Base-by-base conservation (phyloP, 1,284 basidiomycete genomes). In the Fomitopsis palustris region DNA sequence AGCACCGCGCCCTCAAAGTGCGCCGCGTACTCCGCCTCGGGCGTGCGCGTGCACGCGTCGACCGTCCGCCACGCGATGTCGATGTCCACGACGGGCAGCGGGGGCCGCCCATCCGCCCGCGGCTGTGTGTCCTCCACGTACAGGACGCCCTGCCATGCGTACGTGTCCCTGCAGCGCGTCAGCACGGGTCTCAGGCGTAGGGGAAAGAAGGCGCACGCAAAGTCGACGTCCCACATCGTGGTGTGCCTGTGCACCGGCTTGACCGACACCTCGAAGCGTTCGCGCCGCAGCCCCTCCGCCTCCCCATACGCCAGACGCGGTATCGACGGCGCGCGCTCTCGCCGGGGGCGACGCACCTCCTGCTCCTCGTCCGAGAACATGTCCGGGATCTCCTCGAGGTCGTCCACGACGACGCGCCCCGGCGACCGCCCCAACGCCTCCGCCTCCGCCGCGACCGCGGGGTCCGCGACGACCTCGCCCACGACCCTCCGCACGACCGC, bases 71-170 rank as follows among this genome's bases (percentile, higher is more conserved):
- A 65, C 29, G 58, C 55, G 61, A 67, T 64, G 14, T 51, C 51
- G 38, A 64, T 3, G 42, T 57, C 52, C 7, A 60, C 56, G 53
- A 65, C 57, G 56, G 54, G 55, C 53, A 59, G 57, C 6, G 59
- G 60, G 4, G 62, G 62, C 23, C 54, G 55, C 41, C 57, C 58
- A 51, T 51, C 60, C 3, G 57, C 55, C 10, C 58, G 47, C 21
- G 62, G 57, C 58, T 65, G 62, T 3, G 45, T 10, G 58, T 67
- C 64, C 31, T 37, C 58, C 6, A 67, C 25, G 39, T 58, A 53
- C n/a, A 67, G 57, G 14, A 60, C 57, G 25, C 62, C 64, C 4
- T 58, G 53, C 61, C 64, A 65, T 4, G 62, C 61, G 39, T 62
- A 67, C 0, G 55, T 54, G 35, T 62, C 60, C 1, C 65, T 67